A percentile compares a stretch with the other conserved stretches of the same genome.
Conservation (phyloP, 768 basidiomycete species). For the Xerocomus brunneocitrinus region DNA sequence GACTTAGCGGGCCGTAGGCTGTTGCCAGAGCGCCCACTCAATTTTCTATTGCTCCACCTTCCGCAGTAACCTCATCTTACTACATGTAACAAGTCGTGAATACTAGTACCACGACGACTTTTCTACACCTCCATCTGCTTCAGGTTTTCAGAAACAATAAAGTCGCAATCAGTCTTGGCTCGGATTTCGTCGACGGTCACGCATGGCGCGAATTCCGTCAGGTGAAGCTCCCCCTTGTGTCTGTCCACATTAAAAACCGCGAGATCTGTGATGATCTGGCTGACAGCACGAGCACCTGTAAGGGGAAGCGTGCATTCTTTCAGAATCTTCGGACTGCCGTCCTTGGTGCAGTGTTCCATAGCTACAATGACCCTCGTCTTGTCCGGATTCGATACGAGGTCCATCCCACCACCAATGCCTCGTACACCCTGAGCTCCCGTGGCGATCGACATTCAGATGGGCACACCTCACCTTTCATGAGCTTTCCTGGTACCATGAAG, state of each 20-base stretch:
- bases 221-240: no score
- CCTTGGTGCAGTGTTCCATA: no score
- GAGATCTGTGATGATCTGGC: conserved; percentile 69
- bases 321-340: conserved; percentile 66
- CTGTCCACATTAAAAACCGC: conserved; percentile 43
- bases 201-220: no score
- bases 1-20: not conserved
- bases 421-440: conserved; percentile 31
- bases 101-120: not conserved
- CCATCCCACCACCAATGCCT: conserved; percentile 57
- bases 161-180: not conserved
- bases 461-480: conserved; percentile 58
- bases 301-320: conserved; percentile 47
- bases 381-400: conserved; percentile 87
- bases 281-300: conserved; percentile 70
- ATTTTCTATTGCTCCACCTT: conserved; percentile 11
- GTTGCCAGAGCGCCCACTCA: not conserved
- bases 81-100: not conserved
- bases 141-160: not conserved
- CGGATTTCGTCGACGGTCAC: no score
- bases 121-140: not conserved
- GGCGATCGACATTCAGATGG: conserved; percentile 2
- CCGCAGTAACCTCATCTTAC: conserved; percentile 8
- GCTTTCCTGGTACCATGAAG: conserved; percentile 95
- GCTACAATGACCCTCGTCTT: conserved; percentile 53